These are phyloP conservation scores for Knufia fluminis DNA, from an alignment of 2,329 filamentous ascomycete genomes.

Conservation along the genomic window DNA sequence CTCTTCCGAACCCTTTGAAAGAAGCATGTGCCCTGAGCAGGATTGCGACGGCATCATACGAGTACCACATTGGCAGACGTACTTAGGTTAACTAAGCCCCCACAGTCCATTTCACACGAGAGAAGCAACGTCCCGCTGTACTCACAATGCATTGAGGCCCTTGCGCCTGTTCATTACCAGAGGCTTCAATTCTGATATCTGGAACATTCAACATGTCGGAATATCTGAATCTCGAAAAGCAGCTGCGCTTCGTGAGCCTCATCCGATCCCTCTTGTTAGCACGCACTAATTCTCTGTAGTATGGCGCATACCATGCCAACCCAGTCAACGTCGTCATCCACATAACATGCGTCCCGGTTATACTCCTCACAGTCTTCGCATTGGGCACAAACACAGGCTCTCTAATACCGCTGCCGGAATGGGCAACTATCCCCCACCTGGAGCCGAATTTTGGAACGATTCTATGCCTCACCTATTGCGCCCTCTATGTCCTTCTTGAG, in stretches of 20 bases:
- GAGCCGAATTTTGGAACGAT: constrained; percentile 53
- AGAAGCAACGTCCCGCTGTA: neutral
- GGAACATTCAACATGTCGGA: constrained; percentile 27
- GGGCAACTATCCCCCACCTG: constrained; percentile 47
- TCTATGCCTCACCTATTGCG: constrained; percentile 55
- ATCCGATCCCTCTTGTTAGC: constrained; percentile 16
- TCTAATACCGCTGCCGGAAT: constrained; percentile 45
- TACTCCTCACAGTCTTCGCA: constrained; percentile 48
- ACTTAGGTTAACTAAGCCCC: neutral
- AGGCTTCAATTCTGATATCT: neutral
- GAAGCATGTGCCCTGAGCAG: neutral
- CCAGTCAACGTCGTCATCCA: constrained; percentile 58
- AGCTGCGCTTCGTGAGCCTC: constrained; percentile 53
- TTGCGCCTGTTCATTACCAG: neutral
- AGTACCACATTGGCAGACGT: neutral
- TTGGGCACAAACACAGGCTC: constrained; percentile 49
- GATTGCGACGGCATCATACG: neutral
- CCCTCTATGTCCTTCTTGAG: constrained; percentile 83
- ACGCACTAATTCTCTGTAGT: constrained; percentile 35
- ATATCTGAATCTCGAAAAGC: constrained; percentile 53
- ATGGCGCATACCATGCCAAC: constrained; percentile 58
- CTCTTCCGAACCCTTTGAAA: neutral
- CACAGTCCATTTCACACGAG: neutral
- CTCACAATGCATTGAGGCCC: neutral
- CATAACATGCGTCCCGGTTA: constrained; percentile 53